These are phyloP conservation scores for Penicillium freii DNA, from an alignment of 2,329 filamentous ascomycete genomes.

Conservation along the genomic window DNA sequence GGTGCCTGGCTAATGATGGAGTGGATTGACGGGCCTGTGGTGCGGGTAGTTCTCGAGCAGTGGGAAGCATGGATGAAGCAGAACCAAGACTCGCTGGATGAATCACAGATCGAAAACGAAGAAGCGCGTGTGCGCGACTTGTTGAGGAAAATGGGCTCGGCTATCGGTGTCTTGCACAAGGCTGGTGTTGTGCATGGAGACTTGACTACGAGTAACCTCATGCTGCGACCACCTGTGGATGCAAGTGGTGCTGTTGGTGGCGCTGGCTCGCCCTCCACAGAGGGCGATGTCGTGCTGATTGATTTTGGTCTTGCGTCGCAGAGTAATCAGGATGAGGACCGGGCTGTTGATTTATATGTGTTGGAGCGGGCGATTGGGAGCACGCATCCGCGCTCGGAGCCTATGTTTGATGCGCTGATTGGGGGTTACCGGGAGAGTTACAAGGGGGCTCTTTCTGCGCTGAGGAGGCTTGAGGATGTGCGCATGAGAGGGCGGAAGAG, in stretches of 20 bases:
- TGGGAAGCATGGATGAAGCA: slow-evolving; percentile 57
- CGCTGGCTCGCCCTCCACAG: slow-evolving; percentile 35
- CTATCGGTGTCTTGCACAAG: slow-evolving; percentile 74
- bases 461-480: slow-evolving; percentile 86
- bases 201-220: slow-evolving; percentile 95
- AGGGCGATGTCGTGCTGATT: slow-evolving; percentile 82
- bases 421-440: slow-evolving; percentile 70
- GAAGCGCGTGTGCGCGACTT: slow-evolving; percentile 58
- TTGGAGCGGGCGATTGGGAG: slow-evolving; percentile 91
- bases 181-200: slow-evolving; percentile 92
- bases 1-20: slow-evolving; percentile 77
- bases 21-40: slow-evolving; percentile 73
- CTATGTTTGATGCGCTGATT: slow-evolving; percentile 70
- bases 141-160: slow-evolving; percentile 67
- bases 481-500: slow-evolving; percentile 91
- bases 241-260: slow-evolving; percentile 16
- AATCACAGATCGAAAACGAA: slow-evolving; percentile 36
- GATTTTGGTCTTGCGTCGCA: slow-evolving; percentile 90
- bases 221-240: slow-evolving; percentile 58
- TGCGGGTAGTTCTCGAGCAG: slow-evolving; percentile 67
- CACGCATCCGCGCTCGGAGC: slow-evolving; percentile 84
- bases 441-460: slow-evolving; percentile 69
- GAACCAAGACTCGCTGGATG: slow-evolving; percentile 32
- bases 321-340: slow-evolving; percentile 80
- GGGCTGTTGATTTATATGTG: slow-evolving; percentile 94